Conservation (phyloP, 1,284 basidiomycete species). For the Volvariella surrecta region DNA sequence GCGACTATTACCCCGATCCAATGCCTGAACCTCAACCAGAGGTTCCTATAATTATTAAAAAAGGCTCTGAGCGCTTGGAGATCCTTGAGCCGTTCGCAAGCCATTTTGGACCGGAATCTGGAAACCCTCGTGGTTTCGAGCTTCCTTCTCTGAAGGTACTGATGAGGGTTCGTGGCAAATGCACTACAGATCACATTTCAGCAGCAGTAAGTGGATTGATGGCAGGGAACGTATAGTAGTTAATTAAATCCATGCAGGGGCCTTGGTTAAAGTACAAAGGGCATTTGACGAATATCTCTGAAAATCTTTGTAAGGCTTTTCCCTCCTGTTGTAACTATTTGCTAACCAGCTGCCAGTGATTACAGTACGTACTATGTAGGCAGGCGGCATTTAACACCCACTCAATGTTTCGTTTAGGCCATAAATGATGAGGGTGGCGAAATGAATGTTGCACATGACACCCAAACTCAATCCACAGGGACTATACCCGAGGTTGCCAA, state of each 20-base stretch:
- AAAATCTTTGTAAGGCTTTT: slow-evolving; percentile 74
- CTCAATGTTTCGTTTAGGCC: slow-evolving; percentile 35
- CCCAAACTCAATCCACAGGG: slow-evolving; percentile 54
- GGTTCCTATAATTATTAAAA: slow-evolving; percentile 72
- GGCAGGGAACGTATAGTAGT: neutral
- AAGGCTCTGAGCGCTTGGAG: slow-evolving; percentile 84
- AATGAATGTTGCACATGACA: slow-evolving; percentile 85
- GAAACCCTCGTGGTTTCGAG: slow-evolving; percentile 59
- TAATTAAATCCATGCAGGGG: slow-evolving; percentile 41
- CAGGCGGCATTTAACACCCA: neutral
- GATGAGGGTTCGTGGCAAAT: slow-evolving; percentile 92
- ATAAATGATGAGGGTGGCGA: slow-evolving; percentile 90
- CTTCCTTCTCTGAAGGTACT: slow-evolving; percentile 78
- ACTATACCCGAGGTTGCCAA: slow-evolving; percentile 90
- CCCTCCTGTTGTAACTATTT: neutral
- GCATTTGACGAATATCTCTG: slow-evolving; percentile 92
- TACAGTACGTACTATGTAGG: slow-evolving; percentile 22
- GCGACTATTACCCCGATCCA: slow-evolving; percentile 73
- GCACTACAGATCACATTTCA: slow-evolving; percentile 97
- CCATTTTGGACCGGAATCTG: slow-evolving; percentile 52
- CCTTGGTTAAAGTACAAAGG: slow-evolving; percentile 99
- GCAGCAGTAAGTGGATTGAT: slow-evolving; percentile 56
- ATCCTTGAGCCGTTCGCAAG: slow-evolving; percentile 80
- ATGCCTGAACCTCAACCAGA: slow-evolving; percentile 72
- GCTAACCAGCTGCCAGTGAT: slow-evolving; percentile 22